Evolutionary conservation across 257 asterid species (phyloP).

Genomic region (Penstemon eatonii): DNA sequence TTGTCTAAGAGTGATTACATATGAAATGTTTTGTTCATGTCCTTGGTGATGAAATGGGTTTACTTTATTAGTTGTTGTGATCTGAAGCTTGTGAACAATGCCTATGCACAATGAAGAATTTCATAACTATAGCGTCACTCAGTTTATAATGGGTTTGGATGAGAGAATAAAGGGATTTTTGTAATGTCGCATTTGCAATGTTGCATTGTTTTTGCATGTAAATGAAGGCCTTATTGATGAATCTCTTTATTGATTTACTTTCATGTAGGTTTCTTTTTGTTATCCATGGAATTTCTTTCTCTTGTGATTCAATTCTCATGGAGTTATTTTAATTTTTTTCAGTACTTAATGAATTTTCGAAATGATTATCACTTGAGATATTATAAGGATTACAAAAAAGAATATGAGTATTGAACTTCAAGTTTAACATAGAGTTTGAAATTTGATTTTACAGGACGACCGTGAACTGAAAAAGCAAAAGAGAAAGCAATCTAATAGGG

Average conservation of each 20-base stretch:
- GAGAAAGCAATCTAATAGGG: slow-evolving; percentile 95
- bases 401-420: slow-evolving; percentile 1
- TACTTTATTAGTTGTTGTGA: not conserved
- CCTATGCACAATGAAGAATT: not conserved
- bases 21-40: not conserved
- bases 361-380: not conserved
- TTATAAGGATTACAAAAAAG: not conserved
- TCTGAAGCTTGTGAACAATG: not conserved
- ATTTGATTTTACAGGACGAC: slow-evolving; percentile 61
- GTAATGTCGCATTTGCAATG: not conserved
- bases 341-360: not conserved
- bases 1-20: not conserved
- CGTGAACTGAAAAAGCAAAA: slow-evolving; percentile 92
- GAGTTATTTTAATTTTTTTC: not conserved
- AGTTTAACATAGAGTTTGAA: slow-evolving; percentile 9
- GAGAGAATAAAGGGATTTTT: slow-evolving; percentile 5
- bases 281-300: not conserved
- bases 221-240: not conserved
- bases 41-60: not conserved
- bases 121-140: too few relatives aligned
- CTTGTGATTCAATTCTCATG: not conserved
- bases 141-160: not conserved
- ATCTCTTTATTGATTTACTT: slow-evolving; percentile 7
- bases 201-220: not conserved
- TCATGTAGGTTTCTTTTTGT: not conserved